Conservation (phyloP, 371 early-diverging fungal genomes). For the Mortierella sp. region DNA sequence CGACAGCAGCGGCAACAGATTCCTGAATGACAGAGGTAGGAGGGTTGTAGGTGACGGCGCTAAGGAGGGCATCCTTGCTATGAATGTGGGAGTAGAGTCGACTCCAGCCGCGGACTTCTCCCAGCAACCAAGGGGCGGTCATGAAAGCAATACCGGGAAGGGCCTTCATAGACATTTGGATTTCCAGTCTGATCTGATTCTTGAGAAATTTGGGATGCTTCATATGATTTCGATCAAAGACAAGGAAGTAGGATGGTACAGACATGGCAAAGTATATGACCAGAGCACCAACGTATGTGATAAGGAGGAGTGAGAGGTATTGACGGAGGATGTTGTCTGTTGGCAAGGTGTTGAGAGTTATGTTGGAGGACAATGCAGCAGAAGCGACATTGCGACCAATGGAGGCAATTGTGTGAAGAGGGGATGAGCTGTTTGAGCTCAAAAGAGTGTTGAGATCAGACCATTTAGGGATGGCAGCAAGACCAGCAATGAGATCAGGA, state of each 20-base stretch:
- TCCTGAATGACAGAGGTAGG: slow-evolving; percentile 35
- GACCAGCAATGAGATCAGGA: slow-evolving; percentile 58
- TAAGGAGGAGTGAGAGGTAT: slow-evolving; percentile 73
- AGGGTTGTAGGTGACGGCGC: slow-evolving; percentile 16
- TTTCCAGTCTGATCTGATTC: slow-evolving; percentile 91
- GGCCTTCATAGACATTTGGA: slow-evolving; percentile 80
- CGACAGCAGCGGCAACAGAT: slow-evolving; percentile 39
- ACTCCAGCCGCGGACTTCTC: slow-evolving; percentile 91
- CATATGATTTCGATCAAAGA: slow-evolving; percentile 91
- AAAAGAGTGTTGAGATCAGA: slow-evolving; percentile 17
- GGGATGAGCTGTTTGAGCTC: slow-evolving; percentile 7
- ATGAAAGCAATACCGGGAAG: slow-evolving; percentile 85
- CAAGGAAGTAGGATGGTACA: slow-evolving; percentile 78
- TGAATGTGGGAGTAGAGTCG: slow-evolving; percentile 78
- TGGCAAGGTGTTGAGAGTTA: slow-evolving; percentile 58
- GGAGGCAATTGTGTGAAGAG: slow-evolving; percentile 11
- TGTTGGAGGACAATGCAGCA: slow-evolving; percentile 60
- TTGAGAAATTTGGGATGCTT: slow-evolving; percentile 93
- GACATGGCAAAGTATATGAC: slow-evolving; percentile 87
- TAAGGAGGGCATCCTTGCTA: slow-evolving; percentile 11
- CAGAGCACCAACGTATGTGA: slow-evolving; percentile 79
- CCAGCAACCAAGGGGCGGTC: slow-evolving; percentile 92
- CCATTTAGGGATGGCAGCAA: slow-evolving; percentile 36
- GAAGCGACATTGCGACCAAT: slow-evolving; percentile 12
- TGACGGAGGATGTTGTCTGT: slow-evolving; percentile 81